Evolutionary conservation across 108 stramenopile species (phyloP), one percentile per base, ranked within the genome.

Genomic region (Nannochloropsis oceanica): DNA sequence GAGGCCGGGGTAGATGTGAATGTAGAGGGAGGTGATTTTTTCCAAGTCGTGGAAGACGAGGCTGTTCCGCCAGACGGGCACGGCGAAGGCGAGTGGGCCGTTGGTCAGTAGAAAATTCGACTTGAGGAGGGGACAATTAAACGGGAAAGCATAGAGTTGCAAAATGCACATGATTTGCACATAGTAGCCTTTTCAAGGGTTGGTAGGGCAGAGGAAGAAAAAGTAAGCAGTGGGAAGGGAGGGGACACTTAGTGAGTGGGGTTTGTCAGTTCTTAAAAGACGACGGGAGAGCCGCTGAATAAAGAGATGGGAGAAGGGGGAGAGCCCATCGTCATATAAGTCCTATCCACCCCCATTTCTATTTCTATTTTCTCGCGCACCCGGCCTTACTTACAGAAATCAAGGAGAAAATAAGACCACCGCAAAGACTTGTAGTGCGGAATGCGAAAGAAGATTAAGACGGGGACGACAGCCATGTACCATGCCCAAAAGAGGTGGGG

Each of bases 1-100:
- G 84, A 93, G 79, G 13, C 92, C 25, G 22, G 95, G 95, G 27
- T 94, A 85, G 25, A 93, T 80, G 82, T 95, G 95, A 24, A 95
- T 93, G 88, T 92, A 94, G 82, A 93, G 90, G 25, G 93, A 92
- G 13, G 93, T 93, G 89, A 94, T 93, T 81, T 94, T 93, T 80
- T 95, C 94, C 84, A 94, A 82, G 34, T 91, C 91, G 81, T 95
- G 95, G 84, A 95, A 95, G 13, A 95, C 93, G 13, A 95, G 89
- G 20, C 91, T 91, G 92, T 95, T 95, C 43, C 94, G 91, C 93
- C 94, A 95, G 13, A 90, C 85, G 14, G 89, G 83, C 44, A 92
- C 90, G 42, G 92, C 92, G 86, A 92, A 84, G 44, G 90, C 88
- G 14, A 95, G 87, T 0, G 93, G 92, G 0, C 94, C 94, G 80